Conservation (phyloP, 1,139 yeast species). For the Schwanniomyces etchellsii region DNA sequence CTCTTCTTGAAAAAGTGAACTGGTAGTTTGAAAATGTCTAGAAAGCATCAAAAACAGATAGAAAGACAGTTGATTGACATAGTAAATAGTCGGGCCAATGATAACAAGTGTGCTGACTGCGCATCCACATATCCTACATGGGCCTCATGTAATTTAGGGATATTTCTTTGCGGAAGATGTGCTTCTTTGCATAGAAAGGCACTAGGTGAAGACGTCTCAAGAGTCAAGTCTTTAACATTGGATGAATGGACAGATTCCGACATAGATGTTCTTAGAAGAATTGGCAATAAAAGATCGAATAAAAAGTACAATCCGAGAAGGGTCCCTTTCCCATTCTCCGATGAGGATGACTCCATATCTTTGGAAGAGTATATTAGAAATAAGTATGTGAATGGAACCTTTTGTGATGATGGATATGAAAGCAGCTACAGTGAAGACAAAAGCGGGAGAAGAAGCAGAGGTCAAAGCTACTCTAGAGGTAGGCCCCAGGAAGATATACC, state of each 20-base stretch:
- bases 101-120: slow-evolving; percentile 74
- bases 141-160: slow-evolving; percentile 49
- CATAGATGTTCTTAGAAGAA: slow-evolving; percentile 49
- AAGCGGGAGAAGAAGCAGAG: slow-evolving; percentile 10
- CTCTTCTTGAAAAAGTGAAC: background rate
- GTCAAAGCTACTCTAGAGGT: background rate
- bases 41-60: slow-evolving; percentile 29
- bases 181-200: slow-evolving; percentile 70
- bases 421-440: slow-evolving; percentile 6
- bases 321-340: slow-evolving; percentile 68
- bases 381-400: slow-evolving; percentile 45
- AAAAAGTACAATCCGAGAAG: slow-evolving; percentile 57
- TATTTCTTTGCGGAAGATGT: slow-evolving; percentile 73
- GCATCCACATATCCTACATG: slow-evolving; percentile 56
- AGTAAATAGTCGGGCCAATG: slow-evolving; percentile 33
- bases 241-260: slow-evolving; percentile 72
- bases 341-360: slow-evolving; percentile 51
- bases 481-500: slow-evolving; percentile 19
- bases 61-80: slow-evolving; percentile 41
- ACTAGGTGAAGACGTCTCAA: slow-evolving; percentile 61
- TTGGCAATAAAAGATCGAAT: slow-evolving; percentile 64
- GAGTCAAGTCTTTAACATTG: slow-evolving; percentile 73
- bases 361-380: slow-evolving; percentile 49
- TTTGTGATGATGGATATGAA: slow-evolving; percentile 29
- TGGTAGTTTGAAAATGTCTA: slow-evolving; percentile 16